Evolutionary conservation across 2,329 filamentous ascomycete species (phyloP).

Genomic region (Sporothrix luriei): DNA sequence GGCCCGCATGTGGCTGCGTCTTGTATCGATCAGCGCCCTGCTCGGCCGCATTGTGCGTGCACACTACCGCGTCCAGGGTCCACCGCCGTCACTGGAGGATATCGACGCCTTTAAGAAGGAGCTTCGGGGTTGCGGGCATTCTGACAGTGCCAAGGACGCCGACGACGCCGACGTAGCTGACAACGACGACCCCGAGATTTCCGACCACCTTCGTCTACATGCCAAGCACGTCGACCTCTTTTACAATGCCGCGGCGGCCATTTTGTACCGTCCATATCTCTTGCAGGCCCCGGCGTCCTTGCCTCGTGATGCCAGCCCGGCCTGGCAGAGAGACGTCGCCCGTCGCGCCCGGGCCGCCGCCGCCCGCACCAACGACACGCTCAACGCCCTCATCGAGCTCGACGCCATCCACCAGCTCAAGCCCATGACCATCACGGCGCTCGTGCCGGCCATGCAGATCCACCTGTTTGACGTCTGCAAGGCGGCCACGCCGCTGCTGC

Average conservation of each 20-base stretch:
- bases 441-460: constrained; percentile 28
- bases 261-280: neutral
- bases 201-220: constrained; percentile 3
- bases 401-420: constrained; percentile 23
- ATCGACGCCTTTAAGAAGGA: constrained; percentile 14
- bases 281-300: neutral
- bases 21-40: constrained; percentile 15
- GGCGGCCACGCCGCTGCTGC: neutral
- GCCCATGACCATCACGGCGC: constrained; percentile 24
- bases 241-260: constrained; percentile 17
- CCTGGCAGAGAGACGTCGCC: constrained; percentile 15
- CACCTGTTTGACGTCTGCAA: constrained; percentile 26
- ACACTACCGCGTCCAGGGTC: constrained; percentile 25
- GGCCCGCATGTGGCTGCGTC: constrained; percentile 16
- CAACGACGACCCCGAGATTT: neutral
- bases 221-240: constrained; percentile 18
- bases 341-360: constrained; percentile 14
- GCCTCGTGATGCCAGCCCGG: neutral
- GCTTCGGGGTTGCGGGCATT: neutral
- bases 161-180: neutral
- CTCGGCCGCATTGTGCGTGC: constrained; percentile 21
- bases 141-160: neutral
- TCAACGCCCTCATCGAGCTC: constrained; percentile 21
- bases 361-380: constrained; percentile 20
- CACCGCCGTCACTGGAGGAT: neutral